Evolutionary conservation across 2,329 filamentous ascomycete species (phyloP).

Genomic region (Coleophoma eucalyptorum): DNA sequence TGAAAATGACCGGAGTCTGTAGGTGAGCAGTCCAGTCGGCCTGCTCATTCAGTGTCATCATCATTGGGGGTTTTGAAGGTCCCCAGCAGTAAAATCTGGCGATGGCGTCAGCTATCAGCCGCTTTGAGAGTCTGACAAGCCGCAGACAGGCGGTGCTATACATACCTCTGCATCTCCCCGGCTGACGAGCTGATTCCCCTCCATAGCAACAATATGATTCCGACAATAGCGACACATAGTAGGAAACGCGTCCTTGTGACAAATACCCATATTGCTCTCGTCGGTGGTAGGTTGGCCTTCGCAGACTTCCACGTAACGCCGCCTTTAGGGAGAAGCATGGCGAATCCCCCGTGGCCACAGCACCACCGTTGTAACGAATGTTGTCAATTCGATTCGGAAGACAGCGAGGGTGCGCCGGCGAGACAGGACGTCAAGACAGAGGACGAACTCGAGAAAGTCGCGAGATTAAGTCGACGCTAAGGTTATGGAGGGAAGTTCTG

Average conservation of each 20-base stretch:
- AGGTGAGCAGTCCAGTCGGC: slow-evolving; percentile 84
- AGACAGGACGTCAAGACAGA: slow-evolving; percentile 1
- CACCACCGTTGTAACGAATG: slow-evolving; percentile 32
- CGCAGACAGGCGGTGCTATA: slow-evolving; percentile 4
- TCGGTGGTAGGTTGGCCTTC: slow-evolving; percentile 72
- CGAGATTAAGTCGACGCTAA: slow-evolving; percentile 11
- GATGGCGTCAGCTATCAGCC: slow-evolving; percentile 11
- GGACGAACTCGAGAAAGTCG: slow-evolving; percentile 9
- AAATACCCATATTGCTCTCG: slow-evolving; percentile 65
- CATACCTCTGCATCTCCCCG: slow-evolving; percentile 84
- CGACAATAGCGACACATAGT: slow-evolving; percentile 65
- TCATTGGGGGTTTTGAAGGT: slow-evolving; percentile 90
- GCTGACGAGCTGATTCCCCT: slow-evolving; percentile 77
- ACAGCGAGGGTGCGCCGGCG: slow-evolving; percentile 9
- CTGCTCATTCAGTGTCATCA: slow-evolving; percentile 90
- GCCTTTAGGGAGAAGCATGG: slow-evolving; percentile 87
- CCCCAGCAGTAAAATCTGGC: slow-evolving; percentile 95
- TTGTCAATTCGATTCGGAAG: slow-evolving; percentile 19
- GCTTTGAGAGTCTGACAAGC: slow-evolving; percentile 1
- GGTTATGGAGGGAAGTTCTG: slow-evolving; percentile 7
- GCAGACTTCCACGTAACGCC: slow-evolving; percentile 92
- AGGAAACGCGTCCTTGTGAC: slow-evolving; percentile 77
- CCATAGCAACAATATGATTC: slow-evolving; percentile 80
- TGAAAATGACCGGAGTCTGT: slow-evolving; percentile 92
- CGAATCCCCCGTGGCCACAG: slow-evolving; percentile 35